Conservation (phyloP, 192 early-diverging fungal species). For the Coemansia sp. region DNA sequence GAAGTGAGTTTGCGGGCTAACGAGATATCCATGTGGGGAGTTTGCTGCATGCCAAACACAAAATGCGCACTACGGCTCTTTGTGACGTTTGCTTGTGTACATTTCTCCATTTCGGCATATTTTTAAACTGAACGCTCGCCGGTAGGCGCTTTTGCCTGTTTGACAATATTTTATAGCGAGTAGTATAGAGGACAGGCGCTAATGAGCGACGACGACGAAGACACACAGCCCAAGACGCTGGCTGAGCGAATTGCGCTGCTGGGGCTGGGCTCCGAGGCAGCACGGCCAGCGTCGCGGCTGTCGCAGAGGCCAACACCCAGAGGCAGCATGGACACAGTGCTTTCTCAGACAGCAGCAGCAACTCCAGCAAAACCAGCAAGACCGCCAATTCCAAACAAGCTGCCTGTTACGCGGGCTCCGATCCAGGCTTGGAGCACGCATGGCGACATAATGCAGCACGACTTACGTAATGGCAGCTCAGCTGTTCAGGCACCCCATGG, state of each 20-base stretch:
- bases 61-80: too few species aligned
- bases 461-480: slow-evolving; percentile 4
- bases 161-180: background rate
- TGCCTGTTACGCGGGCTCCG: slow-evolving; percentile 1
- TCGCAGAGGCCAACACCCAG: background rate
- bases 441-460: background rate
- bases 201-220: slow-evolving; percentile 40
- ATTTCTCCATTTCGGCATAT: too few species aligned
- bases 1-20: too few species aligned
- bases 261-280: slow-evolving; percentile 27
- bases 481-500: slow-evolving; percentile 27
- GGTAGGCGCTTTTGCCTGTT: slow-evolving; percentile 4
- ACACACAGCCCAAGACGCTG: slow-evolving; percentile 44
- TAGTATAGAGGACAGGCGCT: slow-evolving; percentile 3
- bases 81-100: too few species aligned
- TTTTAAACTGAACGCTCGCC: too few species aligned
- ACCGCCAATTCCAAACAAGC: slow-evolving; percentile 22
- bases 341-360: background rate
- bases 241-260: slow-evolving; percentile 50
- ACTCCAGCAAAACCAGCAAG: slow-evolving; percentile 3
- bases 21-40: too few species aligned
- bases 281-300: slow-evolving; percentile 18
- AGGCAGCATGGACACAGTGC: background rate
- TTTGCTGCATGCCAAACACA: too few species aligned
- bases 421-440: background rate